A percentile compares a stretch with the other conserved stretches of the same genome.
These are phyloP conservation scores for Camellia granthamiana DNA, from an alignment of 148 eudicot species.

Conservation along the genomic window DNA sequence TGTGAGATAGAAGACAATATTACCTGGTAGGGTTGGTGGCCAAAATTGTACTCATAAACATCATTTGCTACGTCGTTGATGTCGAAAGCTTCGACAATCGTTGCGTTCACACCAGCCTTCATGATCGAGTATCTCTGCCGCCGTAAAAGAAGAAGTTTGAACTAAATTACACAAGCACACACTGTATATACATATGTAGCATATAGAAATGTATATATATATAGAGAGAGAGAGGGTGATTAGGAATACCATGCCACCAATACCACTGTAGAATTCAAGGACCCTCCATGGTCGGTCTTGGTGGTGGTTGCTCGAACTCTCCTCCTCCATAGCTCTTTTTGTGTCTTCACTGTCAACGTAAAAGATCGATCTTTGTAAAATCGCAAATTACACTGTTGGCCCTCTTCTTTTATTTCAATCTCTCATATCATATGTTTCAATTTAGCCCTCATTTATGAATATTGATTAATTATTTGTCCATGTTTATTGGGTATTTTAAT, in stretches of 20 bases:
- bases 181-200: not conserved
- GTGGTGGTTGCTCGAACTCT: constrained; percentile 14
- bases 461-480: too few relatives aligned
- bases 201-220: not conserved
- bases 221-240: not conserved
- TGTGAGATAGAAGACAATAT: not conserved
- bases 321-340: constrained; percentile 17
- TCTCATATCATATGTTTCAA: too few relatives aligned
- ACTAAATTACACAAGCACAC: not conserved
- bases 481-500: too few relatives aligned
- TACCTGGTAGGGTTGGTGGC: constrained; percentile 89
- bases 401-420: too few relatives aligned
- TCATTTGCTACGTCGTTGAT: constrained; percentile 87
- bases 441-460: too few relatives aligned
- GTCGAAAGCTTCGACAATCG: constrained; percentile 83
- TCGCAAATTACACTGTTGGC: too few relatives aligned
- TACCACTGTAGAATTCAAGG: constrained; percentile 65
- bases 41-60: constrained; percentile 84
- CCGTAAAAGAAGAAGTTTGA: not conserved
- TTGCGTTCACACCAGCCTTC: constrained; percentile 61
- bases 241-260: constrained; percentile 51
- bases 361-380: too few relatives aligned
- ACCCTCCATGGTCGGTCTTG: constrained; percentile 41
- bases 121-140: constrained; percentile 70
- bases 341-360: not conserved